Base-by-base conservation (phyloP, 225 moss, liverwort and hornwort species). In the Marchantia polymorpha region DNA sequence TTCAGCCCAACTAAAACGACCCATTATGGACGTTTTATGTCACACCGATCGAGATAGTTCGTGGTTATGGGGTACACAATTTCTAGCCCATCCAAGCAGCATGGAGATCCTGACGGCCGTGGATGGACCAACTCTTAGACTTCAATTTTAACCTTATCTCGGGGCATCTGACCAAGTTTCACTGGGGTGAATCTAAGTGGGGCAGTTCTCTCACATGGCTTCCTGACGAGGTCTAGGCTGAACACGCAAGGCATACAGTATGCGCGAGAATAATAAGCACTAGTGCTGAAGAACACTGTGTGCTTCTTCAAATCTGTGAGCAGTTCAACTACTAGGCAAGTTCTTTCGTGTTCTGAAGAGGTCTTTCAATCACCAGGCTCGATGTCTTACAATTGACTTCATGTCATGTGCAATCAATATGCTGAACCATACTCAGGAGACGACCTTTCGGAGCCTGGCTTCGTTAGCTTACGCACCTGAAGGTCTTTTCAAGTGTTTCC, bases 141-240 rank as follows among this genome's bases (percentile, higher is more conserved):
- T 39, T 39, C 39, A 39, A 39, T 39, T 39, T 55, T 12, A 55
- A 55, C 17, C 17, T 55, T 12, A 55, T 17, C 55, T 55, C 55
- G 13, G 12, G 10, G 55, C 55, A 12, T 55, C 1, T 55, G 55
- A 55, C 17, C 17, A 17, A 55, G 17, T 12, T 55, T 55, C 17
- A 55, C 55, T 55, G 5, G 17, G 55, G 55, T 55, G 17, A 55
- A 55, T 12, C 13, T 55, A 17, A 55, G 63, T 63, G 63, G 22
- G 63, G 63, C 20, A 63, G 63, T 63, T 63, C 63, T 63, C 3
- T 63, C 63, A 63, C 63, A 63, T 63, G 63, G 63, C 63, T 20
- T n/a, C 10, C 63, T n/a, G 63, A 63, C 63, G 63, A 19, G n/a
- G n/a, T 63, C 63, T 23, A 20, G 22, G 22, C 55, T 20, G 23